phyloP scores from a whole-genome alignment of 2,329 filamentous ascomycete genomes.

The Didymella keratinophila region DNA sequence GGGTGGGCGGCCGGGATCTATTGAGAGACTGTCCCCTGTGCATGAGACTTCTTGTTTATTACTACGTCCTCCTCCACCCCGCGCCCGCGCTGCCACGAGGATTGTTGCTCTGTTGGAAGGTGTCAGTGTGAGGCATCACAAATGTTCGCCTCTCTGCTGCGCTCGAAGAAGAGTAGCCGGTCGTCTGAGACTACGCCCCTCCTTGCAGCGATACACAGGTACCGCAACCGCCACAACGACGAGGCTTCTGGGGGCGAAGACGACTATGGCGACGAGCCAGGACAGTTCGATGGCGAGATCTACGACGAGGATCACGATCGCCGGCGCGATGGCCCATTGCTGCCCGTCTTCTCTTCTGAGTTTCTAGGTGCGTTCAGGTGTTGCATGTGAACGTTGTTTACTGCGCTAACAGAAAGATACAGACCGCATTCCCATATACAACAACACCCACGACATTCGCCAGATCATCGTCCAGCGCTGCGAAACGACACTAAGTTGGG shows the following conservation, averaged over 20 bases:
- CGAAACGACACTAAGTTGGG: conserved; percentile 93
- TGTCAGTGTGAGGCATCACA: conserved; percentile 25
- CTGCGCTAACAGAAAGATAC: conserved; percentile 32
- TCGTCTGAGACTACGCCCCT: conserved; percentile 47
- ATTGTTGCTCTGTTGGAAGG: conserved; percentile 24
- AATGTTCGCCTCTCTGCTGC: conserved; percentile 52
- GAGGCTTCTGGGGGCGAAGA: conserved; percentile 34
- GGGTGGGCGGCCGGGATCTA: conserved; percentile 9
- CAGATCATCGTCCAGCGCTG: conserved; percentile 83
- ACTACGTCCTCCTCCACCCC: conserved; percentile 10
- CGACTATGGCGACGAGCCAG: conserved; percentile 28
- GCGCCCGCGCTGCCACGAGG: conserved; percentile 12
- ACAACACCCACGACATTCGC: conserved; percentile 87
- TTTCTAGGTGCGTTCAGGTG: conserved; percentile 42
- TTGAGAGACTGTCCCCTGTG: conserved; percentile 12
- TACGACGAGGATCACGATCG: conserved; percentile 42
- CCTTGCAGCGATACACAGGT: conserved; percentile 41
- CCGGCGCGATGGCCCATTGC: conserved; percentile 45
- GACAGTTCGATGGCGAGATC: conserved; percentile 41
- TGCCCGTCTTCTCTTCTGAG: conserved; percentile 52
- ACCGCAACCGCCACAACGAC: conserved; percentile 39
- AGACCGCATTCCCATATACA: conserved; percentile 90
- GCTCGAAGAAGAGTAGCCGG: conserved; percentile 38
- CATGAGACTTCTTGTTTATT: conserved; percentile 16
- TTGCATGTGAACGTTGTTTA: conserved; percentile 25